Percentiles rank a stretch among this genome's conserved stretches.
phyloP scores from a whole-genome alignment of 345 rosid genomes.

The Eucalyptus pauciflora region DNA sequence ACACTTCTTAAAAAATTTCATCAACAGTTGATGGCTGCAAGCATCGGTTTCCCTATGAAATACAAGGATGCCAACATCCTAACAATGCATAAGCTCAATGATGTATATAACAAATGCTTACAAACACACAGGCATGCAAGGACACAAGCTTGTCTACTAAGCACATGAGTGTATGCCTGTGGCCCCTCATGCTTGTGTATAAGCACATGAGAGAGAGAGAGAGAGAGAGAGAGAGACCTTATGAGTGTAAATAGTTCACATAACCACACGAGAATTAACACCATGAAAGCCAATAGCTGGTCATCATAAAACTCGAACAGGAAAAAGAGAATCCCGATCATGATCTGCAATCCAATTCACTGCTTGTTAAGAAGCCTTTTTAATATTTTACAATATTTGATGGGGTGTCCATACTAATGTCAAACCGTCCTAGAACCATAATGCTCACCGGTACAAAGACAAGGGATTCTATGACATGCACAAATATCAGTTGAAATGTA shows the following conservation, averaged over 20 bases:
- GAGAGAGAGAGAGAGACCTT: slow-evolving; percentile 38
- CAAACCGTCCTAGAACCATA: not conserved
- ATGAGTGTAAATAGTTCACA: slow-evolving; percentile 93
- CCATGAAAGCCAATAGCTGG: slow-evolving; percentile 99
- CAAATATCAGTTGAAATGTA: slow-evolving; percentile 96
- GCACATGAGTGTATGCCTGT: not conserved
- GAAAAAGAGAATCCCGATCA: slow-evolving; percentile 96
- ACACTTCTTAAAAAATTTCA: not conserved
- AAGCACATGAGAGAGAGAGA: not conserved
- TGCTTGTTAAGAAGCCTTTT: not conserved
- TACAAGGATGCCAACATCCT: not conserved
- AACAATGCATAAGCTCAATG: not conserved
- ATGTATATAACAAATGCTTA: not conserved
- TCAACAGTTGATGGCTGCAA: not conserved
- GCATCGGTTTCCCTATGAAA: not conserved
- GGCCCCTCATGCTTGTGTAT: not conserved
- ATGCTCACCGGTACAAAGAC: slow-evolving; percentile 90
- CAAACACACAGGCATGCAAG: not conserved
- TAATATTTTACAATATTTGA: not conserved
- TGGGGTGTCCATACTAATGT: not conserved
- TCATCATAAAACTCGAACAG: slow-evolving; percentile 96
- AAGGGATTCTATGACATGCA: slow-evolving; percentile 93
- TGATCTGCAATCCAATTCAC: slow-evolving; percentile 57
- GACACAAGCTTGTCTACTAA: not conserved
- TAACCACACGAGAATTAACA: slow-evolving; percentile 94